A percentile compares a stretch with the other conserved stretches of the same genome.
phyloP scores from a whole-genome alignment of 2,329 filamentous ascomycete species.

The Ophiostoma ulmi region DNA sequence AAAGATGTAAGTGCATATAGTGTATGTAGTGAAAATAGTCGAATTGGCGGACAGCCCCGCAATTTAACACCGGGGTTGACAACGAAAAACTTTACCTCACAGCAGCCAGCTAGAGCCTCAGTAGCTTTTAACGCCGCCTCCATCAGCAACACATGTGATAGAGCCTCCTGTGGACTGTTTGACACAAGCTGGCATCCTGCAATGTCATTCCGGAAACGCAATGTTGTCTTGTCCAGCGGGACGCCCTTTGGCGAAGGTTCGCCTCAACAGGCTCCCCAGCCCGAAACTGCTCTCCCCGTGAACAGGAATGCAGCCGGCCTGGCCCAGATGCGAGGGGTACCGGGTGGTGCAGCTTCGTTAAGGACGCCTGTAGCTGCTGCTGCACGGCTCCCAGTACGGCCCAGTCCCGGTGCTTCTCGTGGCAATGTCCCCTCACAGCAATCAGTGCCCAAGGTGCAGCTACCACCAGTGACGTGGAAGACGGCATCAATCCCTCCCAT shows the following conservation, averaged over 20 bases:
- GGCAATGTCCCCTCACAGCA: background rate
- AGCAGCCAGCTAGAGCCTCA: background rate
- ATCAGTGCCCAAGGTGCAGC: background rate
- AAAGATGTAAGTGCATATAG: background rate
- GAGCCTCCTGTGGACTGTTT: background rate
- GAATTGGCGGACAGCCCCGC: background rate
- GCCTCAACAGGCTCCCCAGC: slow-evolving; percentile 7
- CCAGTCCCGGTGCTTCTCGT: background rate
- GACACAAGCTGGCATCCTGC: background rate
- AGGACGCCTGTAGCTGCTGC: background rate
- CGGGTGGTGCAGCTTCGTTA: background rate
- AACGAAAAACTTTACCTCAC: slow-evolving; percentile 2
- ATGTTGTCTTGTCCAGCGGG: slow-evolving; percentile 45
- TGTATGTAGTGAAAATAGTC: background rate
- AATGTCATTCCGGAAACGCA: slow-evolving; percentile 57
- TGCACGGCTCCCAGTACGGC: slow-evolving; percentile 7
- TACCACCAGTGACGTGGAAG: slow-evolving; percentile 20
- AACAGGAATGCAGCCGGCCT: slow-evolving; percentile 7
- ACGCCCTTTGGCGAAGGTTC: slow-evolving; percentile 9
- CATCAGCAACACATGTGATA: background rate
- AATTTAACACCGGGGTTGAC: background rate
- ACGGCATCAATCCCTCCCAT: slow-evolving; percentile 15
- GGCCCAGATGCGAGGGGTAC: background rate
- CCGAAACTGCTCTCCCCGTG: background rate
- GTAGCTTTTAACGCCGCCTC: background rate